Base-by-base conservation (phyloP, 345 rosid species). In the Sisymbrium irio region DNA sequence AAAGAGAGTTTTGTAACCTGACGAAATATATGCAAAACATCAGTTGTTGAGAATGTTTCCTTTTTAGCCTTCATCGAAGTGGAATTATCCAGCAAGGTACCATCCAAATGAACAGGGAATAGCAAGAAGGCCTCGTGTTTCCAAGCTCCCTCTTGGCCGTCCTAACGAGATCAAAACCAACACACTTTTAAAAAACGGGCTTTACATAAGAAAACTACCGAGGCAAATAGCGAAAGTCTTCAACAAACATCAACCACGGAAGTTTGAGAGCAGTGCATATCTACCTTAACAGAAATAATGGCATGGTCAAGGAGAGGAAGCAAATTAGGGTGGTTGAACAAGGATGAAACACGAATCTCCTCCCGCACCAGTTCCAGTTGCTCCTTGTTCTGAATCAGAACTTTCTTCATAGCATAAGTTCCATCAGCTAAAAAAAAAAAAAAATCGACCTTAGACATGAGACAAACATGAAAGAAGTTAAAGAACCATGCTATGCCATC, bases 241-340 rank as follows among this genome's bases (percentile, higher is more conserved):
- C 28, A 49, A 15, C 15, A 59, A 33, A 14, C 36, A 41, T 72
- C n/a, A 49, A 59, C 53, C 53, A 27, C 35, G 39, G 11, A 41
- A 28, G 20, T 65, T 35, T 4, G 1, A 62, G 64, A 70, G 8
- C 13, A 54, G 53, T 54, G 71, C 3, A 12, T 18, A 46, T 59
- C 74, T 68, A 92, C 99, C 99, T 88, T 95, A 33, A 87, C 89
- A 41, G 96, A 76, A 57, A 95, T 87, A 56, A 95, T 88, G 57
- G 98, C 98, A 50, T 95, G 98, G 78, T 92, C 99, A 79, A 95
- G 92, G 70, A 95, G 93, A 0, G 98, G 98, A 81, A 95, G 99
- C 85, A 95, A 80, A 72, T 92, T 90, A 63, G 82, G 84, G 77
- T 92, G 99, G 82, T 69, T 86, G 83, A 96, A 92, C 74, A 96